phyloP scores from a whole-genome alignment of 2,329 filamentous ascomycete species.

The Aspergillus sp. region DNA sequence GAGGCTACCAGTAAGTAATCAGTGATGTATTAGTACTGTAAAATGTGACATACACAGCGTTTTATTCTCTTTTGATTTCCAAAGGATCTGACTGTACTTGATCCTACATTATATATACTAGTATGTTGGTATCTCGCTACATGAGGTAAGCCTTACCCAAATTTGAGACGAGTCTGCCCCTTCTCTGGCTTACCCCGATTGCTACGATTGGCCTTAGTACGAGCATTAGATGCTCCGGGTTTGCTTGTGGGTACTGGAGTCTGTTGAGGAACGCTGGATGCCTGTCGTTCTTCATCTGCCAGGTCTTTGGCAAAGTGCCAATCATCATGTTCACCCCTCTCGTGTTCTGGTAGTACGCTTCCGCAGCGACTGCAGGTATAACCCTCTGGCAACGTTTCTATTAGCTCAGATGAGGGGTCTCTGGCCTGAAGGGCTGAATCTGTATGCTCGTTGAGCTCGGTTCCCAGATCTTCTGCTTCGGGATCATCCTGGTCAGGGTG shows the following conservation, averaged over 20 bases:
- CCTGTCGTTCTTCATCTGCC: conserved; percentile 63
- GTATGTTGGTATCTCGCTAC: neutral
- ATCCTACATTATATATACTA: neutral
- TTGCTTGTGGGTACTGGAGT: conserved; percentile 15
- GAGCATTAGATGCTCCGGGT: conserved; percentile 21
- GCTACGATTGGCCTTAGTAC: conserved; percentile 29
- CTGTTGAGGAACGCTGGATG: conserved; percentile 24
- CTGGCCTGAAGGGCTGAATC: neutral
- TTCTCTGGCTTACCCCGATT: conserved; percentile 36
- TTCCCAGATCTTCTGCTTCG: neutral
- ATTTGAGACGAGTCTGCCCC: conserved; percentile 39
- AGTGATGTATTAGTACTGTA: no score
- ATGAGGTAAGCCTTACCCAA: conserved; percentile 27
- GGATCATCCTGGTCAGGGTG: conserved; percentile 8
- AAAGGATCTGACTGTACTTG: neutral
- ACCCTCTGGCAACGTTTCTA: neutral
- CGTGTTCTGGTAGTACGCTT: conserved; percentile 57
- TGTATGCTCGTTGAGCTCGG: neutral
- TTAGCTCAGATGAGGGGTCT: neutral
- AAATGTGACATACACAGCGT: no score
- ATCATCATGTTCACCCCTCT: conserved; percentile 77
- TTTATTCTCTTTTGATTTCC: neutral
- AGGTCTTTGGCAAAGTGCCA: conserved; percentile 94
- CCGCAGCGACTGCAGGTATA: conserved; percentile 68
- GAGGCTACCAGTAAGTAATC: no score